These are phyloP conservation scores for Fomitopsis pulvina DNA, from an alignment of 768 basidiomycete species.

Conservation along the genomic window DNA sequence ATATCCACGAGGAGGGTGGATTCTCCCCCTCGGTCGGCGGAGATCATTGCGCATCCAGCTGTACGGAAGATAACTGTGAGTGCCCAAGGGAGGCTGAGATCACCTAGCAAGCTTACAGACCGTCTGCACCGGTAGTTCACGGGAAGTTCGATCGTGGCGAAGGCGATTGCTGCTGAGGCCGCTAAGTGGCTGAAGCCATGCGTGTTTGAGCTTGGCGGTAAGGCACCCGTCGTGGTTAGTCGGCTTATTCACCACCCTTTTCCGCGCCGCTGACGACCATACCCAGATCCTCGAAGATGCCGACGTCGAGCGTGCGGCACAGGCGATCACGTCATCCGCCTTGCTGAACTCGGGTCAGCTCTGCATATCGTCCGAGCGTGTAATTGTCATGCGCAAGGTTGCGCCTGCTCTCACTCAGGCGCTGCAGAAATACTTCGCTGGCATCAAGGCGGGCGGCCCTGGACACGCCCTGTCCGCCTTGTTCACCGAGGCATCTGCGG, in stretches of 20 bases:
- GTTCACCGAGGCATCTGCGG: slow-evolving; percentile 39
- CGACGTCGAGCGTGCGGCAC: slow-evolving; percentile 45
- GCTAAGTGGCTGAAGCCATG: slow-evolving; percentile 51
- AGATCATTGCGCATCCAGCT: slow-evolving; percentile 49
- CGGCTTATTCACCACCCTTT: background rate
- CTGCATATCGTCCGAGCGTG: slow-evolving; percentile 54
- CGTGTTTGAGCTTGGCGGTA: slow-evolving; percentile 44
- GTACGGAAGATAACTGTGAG: slow-evolving; percentile 48
- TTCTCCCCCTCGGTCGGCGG: slow-evolving; percentile 37
- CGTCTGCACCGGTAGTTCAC: too few relatives aligned
- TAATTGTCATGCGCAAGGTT: slow-evolving; percentile 42
- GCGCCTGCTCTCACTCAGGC: slow-evolving; percentile 29
- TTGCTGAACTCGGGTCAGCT: slow-evolving; percentile 46
- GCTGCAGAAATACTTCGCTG: slow-evolving; percentile 26
- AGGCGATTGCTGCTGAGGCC: slow-evolving; percentile 45
- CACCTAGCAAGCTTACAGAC: slow-evolving; percentile 21
- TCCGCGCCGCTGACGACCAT: background rate
- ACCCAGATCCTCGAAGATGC: slow-evolving; percentile 47
- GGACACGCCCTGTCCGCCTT: slow-evolving; percentile 29
- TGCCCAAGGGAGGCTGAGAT: background rate
- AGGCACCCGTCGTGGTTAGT: background rate
- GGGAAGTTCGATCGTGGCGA: slow-evolving; percentile 48
- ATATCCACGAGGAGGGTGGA: slow-evolving; percentile 39
- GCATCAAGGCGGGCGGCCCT: slow-evolving; percentile 35
- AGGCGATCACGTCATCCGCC: slow-evolving; percentile 37